Conservation (phyloP, 495 filamentous ascomycete genomes). For the Penicillium paxilli region DNA sequence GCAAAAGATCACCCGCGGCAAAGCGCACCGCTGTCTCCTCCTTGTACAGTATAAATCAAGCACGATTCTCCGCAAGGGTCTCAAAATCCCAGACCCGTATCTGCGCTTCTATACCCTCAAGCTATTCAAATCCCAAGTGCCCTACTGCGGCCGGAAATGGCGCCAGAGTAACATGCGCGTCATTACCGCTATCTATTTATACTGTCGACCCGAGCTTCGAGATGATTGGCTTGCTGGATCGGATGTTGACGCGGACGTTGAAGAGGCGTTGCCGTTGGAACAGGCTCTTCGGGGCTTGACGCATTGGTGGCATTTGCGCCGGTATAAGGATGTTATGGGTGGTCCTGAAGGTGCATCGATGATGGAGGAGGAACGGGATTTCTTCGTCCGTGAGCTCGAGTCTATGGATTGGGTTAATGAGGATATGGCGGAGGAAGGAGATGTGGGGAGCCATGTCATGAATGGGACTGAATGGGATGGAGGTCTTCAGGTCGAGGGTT, state of each 20-base stretch:
- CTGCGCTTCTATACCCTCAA: conserved; percentile 94
- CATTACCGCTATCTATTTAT: conserved; percentile 93
- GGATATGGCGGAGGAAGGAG: conserved; percentile 44
- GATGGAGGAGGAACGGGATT: conserved; percentile 79
- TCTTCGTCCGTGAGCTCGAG: conserved; percentile 87
- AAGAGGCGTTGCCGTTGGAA: conserved; percentile 87
- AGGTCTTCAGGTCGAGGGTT: conserved; percentile 47
- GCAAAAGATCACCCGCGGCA: conserved; percentile 94
- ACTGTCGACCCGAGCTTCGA: conserved; percentile 86
- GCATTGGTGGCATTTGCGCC: conserved; percentile 86
- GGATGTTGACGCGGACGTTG: conserved; percentile 88
- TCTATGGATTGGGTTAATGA: conserved; percentile 66
- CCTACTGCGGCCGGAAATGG: conserved; percentile 98
- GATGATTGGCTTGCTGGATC: conserved; percentile 94
- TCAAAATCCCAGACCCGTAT: conserved; percentile 86
- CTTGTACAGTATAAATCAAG: conserved; percentile 93
- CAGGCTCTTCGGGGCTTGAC: conserved; percentile 84
- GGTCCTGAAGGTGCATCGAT: conserved; percentile 55
- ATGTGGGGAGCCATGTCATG: conserved; percentile 39
- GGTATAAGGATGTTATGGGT: conserved; percentile 81
- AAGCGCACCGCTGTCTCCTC: conserved; percentile 89
- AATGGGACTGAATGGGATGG: conserved; percentile 52
- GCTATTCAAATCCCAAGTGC: conserved; percentile 96
- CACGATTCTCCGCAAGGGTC: conserved; percentile 80
- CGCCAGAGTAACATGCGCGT: conserved; percentile 97